Evolutionary conservation across 176 grass and related monocot species (phyloP).

Genomic region (Avena eriantha): DNA sequence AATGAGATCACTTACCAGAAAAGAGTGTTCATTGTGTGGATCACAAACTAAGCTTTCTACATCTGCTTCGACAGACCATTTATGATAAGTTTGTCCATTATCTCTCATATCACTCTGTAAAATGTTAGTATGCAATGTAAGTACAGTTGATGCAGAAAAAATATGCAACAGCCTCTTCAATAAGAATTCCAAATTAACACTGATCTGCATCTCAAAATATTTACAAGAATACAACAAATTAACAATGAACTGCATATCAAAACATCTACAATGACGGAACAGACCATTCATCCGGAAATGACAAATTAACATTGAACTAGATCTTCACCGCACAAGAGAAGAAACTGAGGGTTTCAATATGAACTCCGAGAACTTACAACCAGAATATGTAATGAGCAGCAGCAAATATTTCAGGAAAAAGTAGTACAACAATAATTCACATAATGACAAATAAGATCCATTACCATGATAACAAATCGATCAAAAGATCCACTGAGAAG

Average conservation of each 20-base stretch:
- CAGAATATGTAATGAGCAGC: constrained; percentile 10
- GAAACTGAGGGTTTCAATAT: not conserved
- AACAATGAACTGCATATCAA: not conserved
- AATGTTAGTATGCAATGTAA: constrained; percentile 32
- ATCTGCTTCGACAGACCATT: constrained; percentile 82
- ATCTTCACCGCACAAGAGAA: constrained; percentile 25
- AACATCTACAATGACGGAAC: not conserved
- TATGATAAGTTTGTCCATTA: constrained; percentile 56
- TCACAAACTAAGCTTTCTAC: constrained; percentile 95
- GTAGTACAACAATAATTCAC: not conserved
- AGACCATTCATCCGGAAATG: not conserved
- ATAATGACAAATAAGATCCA: not conserved
- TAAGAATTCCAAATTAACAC: not conserved
- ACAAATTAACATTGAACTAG: not conserved
- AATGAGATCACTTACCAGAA: constrained; percentile 60
- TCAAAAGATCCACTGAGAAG: constrained; percentile 97
- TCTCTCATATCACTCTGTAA: constrained; percentile 89
- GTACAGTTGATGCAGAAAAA: not conserved
- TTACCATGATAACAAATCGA: constrained; percentile 79
- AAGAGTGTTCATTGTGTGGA: constrained; percentile 77
- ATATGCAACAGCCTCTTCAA: not conserved
- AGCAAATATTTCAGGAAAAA: not conserved
- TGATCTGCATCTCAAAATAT: not conserved
- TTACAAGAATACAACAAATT: not conserved
- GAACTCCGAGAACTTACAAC: not conserved